Conservation (phyloP, 2,329 filamentous ascomycete genomes). For the Chaetomiaceae sp. region DNA sequence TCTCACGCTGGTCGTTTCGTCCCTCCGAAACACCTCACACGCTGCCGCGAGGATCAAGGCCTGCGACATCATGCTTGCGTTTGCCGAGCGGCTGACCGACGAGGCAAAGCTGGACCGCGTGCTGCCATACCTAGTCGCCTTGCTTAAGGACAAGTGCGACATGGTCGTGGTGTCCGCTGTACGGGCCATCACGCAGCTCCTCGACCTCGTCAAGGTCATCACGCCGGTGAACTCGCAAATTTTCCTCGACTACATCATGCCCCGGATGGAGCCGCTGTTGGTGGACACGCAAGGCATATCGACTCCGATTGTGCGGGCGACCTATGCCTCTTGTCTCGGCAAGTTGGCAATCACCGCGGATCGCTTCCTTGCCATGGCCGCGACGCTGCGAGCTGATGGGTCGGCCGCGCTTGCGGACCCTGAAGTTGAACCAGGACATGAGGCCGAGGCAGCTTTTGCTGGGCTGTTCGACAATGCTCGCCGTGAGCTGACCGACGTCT, state of each 20-base stretch:
- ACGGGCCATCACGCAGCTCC: constrained; percentile 79
- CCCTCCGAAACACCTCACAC: constrained; percentile 81
- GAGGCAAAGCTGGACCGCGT: constrained; percentile 94
- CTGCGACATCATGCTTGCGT: constrained; percentile 86
- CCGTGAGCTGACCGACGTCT: constrained; percentile 72
- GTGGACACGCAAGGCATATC: constrained; percentile 47
- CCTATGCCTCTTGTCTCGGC: constrained; percentile 88
- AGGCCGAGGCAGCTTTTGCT: constrained; percentile 67
- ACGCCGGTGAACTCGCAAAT: constrained; percentile 70
- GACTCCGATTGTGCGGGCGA: constrained; percentile 72
- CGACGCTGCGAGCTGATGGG: constrained; percentile 78
- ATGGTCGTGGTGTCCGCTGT: constrained; percentile 82
- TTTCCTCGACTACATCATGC: constrained; percentile 63
- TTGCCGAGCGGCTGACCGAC: constrained; percentile 85
- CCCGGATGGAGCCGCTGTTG: constrained; percentile 54
- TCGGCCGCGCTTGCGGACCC: constrained; percentile 73
- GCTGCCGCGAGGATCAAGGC: constrained; percentile 82
- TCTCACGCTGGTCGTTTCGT: constrained; percentile 81
- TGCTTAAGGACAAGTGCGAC: constrained; percentile 78
- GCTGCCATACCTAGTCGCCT: constrained; percentile 78
- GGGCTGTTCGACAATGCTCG: constrained; percentile 85
- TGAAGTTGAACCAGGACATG: constrained; percentile 67
- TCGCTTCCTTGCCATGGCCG: constrained; percentile 84
- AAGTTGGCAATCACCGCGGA: constrained; percentile 81
- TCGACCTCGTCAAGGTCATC: constrained; percentile 82